Conservation (phyloP, 2,329 filamentous ascomycete species). For the Paramyrothecium sp. region DNA sequence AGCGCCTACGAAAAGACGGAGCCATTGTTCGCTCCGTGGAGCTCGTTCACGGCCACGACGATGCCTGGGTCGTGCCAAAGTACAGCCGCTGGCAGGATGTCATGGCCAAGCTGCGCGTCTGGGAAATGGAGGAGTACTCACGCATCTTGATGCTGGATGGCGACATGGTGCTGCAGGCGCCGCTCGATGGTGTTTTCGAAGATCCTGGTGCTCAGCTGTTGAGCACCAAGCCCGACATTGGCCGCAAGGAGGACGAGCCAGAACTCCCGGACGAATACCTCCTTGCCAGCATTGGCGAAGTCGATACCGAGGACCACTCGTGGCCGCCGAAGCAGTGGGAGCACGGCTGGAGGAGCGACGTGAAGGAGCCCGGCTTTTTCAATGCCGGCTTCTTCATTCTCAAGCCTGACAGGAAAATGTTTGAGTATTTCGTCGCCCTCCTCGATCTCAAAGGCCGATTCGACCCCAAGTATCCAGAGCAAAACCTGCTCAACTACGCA, state of each 20-base stretch:
- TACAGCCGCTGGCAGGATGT: conserved; percentile 1
- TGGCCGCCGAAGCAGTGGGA: conserved; percentile 3
- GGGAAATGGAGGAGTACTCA: conserved; percentile 6
- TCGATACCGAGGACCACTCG: background rate
- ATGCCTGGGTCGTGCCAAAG: conserved; percentile 3
- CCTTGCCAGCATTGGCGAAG: background rate
- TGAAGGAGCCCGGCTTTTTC: conserved; percentile 1
- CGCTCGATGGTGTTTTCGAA: conserved; percentile 3
- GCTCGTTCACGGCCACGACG: conserved; percentile 1
- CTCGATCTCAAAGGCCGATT: conserved; percentile 2
- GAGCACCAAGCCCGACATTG: background rate
- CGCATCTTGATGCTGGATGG: conserved; percentile 5
- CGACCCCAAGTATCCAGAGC: conserved; percentile 2
- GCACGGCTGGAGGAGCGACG: background rate
- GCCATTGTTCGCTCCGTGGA: background rate
- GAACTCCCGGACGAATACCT: conserved; percentile 3
- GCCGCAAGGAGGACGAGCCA: conserved; percentile 3
- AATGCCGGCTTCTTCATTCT: conserved; percentile 6
- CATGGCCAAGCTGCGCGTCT: conserved; percentile 6
- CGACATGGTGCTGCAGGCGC: conserved; percentile 3
- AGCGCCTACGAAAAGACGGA: conserved; percentile 4
- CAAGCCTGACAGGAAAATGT: conserved; percentile 5
- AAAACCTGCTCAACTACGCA: conserved; percentile 7
- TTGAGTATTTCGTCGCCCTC: conserved; percentile 1
- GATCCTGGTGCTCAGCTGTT: conserved; percentile 2